Base-by-base conservation (phyloP, 2,329 filamentous ascomycete genomes). In the Colletotrichum orbiculare region DNA sequence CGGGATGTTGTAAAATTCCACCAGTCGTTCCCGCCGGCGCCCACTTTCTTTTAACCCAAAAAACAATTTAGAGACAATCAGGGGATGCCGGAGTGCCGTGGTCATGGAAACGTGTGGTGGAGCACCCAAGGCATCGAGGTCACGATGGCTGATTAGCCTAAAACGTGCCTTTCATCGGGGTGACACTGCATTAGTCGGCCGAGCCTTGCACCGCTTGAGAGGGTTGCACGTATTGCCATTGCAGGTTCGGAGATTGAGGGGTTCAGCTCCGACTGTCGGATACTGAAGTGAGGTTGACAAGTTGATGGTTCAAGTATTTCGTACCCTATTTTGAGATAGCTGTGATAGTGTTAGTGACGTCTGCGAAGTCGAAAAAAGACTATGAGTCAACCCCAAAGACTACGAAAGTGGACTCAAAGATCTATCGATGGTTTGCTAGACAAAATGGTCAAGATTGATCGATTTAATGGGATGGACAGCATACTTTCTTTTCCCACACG, bases 1-100 rank as follows among this genome's bases (percentile, higher is more conserved):
- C 37, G 8, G 25, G 42, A 13, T 60, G 42, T 45, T n/a, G 6
- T 9, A 11, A 54, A 60, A 48, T 64, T 54, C 49, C 61, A 64
- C 56, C 56, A 54, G 61, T 64, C 39, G 35, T 11, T 11, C 33
- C 33, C 25, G n/a, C 6, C 9, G 8, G 35, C 8, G 33, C 9
- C 9, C n/a, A 34, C 38, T 43, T 17, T 54, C 1, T 8, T 8
- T 7, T 10, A 47, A 10, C 2, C 37, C 6, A 38, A 41, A 49
- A 42, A 11, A 6, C n/a, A 42, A 25, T 25, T 25, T 25, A 25
- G 25, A 25, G 4, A 25, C 25, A 25, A 25, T 25, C 25, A 25
- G 4, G 25, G 25, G 7, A 25, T 17, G 1, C 2, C 43, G 8
- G 38, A 11, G 33, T 15, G 34, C 43, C 56, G 11, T 39, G 34